Base-by-base conservation (phyloP, 202 grass and related monocot species). In the Carex arenaria region DNA sequence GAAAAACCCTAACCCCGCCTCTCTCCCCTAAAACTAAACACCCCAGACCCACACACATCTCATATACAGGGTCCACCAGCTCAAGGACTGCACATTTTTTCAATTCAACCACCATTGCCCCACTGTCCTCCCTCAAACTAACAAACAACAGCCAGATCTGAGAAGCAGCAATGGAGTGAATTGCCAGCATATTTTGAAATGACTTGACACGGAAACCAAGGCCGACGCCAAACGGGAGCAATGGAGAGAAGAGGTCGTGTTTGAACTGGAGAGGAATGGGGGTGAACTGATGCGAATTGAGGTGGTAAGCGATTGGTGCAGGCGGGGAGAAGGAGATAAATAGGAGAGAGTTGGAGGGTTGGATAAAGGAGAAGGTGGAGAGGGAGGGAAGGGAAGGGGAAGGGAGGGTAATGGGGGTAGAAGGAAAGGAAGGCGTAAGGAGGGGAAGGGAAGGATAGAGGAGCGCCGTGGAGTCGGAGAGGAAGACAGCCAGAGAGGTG, bases 71-170 rank as follows among this genome's bases (percentile, higher is more conserved):
- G 38, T 90, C 38, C 8, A 83, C 49, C 52, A 99, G 86, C 88
- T 99, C 85, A 32, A 99, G 26, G 18, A 95, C 93, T 0, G 91
- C 93, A 7, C 91, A 95, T 89, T 99, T 99, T 71, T 92, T 88
- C 56, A 99, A 86, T 76, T 94, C 88, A 30, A 95, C 85, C 12
- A 85, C 89, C 36, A 72, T 64, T 18, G 51, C 85, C 57, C 90
- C 90, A 20, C 52, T 86, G 23, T 74, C 49, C 62, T 89, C 75
- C 72, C 56, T 90, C 30, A 86, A 84, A 1, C 85, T 87, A 9
- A 82, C 45, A 67, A 68, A 82, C 54, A 99, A 17, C 57, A 99
- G 78, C 96, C 96, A 99, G 93, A 99, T 99, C 89, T 99, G 93
- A 0, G 65, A 65, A n/a, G 86, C 87, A 52, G 87, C 84, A 34